Conservation (phyloP, 257 asterid genomes). For the Coffea eugenioides region DNA sequence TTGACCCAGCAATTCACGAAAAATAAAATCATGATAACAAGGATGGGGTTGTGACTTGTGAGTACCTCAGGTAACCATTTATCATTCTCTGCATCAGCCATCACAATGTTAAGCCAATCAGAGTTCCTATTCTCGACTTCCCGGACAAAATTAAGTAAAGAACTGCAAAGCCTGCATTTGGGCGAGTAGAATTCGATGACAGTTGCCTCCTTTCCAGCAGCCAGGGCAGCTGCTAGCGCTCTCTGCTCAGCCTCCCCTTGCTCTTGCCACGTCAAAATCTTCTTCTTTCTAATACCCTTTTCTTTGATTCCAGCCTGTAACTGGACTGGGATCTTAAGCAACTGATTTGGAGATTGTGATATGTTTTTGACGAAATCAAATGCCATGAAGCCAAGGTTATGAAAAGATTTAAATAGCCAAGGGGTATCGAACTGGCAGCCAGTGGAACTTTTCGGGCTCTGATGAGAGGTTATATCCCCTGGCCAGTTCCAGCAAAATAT, state of each 20-base stretch:
- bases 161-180: slow-evolving; percentile 76
- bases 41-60: neutral
- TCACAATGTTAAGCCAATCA: slow-evolving; percentile 71
- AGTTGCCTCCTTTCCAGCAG: slow-evolving; percentile 65
- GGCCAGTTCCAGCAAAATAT: slow-evolving; percentile 77
- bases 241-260: slow-evolving; percentile 81
- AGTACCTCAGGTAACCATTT: slow-evolving; percentile 86
- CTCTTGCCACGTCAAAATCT: slow-evolving; percentile 40
- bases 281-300: slow-evolving; percentile 12
- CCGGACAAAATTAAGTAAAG: slow-evolving; percentile 55
- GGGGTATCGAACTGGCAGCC: slow-evolving; percentile 62
- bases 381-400: slow-evolving; percentile 40
- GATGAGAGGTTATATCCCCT: slow-evolving; percentile 38
- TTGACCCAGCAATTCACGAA: neutral
- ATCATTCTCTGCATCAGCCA: slow-evolving; percentile 79
- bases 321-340: slow-evolving; percentile 16
- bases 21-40: neutral
- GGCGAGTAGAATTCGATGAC: slow-evolving; percentile 83
- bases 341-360: slow-evolving; percentile 24
- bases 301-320: slow-evolving; percentile 9
- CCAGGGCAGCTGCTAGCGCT: slow-evolving; percentile 69
- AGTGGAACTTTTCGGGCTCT: slow-evolving; percentile 26
- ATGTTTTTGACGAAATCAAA: slow-evolving; percentile 38
- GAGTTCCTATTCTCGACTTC: slow-evolving; percentile 64
- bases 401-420: slow-evolving; percentile 66